These are phyloP conservation scores for Sanghuangporus sanghuang DNA, from an alignment of 1,284 basidiomycete genomes.

Conservation along the genomic window DNA sequence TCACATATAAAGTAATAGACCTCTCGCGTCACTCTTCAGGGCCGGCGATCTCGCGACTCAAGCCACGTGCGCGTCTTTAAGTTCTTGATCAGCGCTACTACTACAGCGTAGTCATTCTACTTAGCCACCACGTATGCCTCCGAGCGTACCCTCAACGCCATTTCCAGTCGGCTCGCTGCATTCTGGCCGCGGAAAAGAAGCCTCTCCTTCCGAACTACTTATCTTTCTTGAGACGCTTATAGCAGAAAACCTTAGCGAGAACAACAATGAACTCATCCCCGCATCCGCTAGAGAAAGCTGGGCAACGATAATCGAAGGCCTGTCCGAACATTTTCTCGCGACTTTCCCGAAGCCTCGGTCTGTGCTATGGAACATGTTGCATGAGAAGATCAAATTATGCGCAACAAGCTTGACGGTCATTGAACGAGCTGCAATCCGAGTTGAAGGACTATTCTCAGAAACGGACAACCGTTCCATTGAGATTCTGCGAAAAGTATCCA, in stretches of 20 bases:
- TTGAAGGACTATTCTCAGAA: conserved; percentile 46
- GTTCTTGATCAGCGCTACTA: no score
- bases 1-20: no score
- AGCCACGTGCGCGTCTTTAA: neutral
- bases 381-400: conserved; percentile 53
- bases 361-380: conserved; percentile 44
- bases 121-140: conserved; percentile 24
- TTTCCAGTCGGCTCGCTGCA: conserved; percentile 37
- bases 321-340: conserved; percentile 47
- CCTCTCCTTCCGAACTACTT: conserved; percentile 40
- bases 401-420: conserved; percentile 50
- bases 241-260: conserved; percentile 29
- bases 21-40: neutral
- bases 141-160: conserved; percentile 28
- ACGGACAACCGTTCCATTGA: conserved; percentile 40
- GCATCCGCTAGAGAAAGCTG: conserved; percentile 28
- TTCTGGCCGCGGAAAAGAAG: conserved; percentile 28
- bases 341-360: conserved; percentile 42
- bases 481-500: conserved; percentile 45
- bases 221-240: conserved; percentile 40
- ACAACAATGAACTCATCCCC: conserved; percentile 24
- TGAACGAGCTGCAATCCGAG: conserved; percentile 39
- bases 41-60: conserved; percentile 3
- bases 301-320: conserved; percentile 41
- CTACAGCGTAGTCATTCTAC: neutral